Percentiles rank a stretch among this genome's conserved stretches.
Evolutionary conservation across 148 eudicot species (phyloP).

Genomic region (Gaultheria prostrata): DNA sequence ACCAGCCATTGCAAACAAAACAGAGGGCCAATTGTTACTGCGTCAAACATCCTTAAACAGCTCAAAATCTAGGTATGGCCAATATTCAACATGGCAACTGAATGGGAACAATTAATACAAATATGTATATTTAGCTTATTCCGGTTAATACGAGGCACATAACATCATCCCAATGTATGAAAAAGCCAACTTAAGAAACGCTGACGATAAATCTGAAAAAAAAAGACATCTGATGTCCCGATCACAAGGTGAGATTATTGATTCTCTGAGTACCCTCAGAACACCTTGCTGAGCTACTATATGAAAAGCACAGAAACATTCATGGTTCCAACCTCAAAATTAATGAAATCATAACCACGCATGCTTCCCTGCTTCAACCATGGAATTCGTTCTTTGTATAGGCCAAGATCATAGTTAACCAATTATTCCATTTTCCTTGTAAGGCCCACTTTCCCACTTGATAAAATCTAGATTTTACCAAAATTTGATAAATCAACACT

Average conservation of each 20-base stretch:
- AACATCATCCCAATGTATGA: background rate
- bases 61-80: constrained; percentile 12
- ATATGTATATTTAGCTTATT: background rate
- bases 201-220: background rate
- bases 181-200: constrained; percentile 4
- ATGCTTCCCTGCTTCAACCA: constrained; percentile 2
- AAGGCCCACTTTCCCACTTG: no score
- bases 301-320: background rate
- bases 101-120: background rate
- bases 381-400: background rate
- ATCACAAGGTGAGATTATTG: background rate
- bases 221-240: background rate
- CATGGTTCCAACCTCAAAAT: background rate
- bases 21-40: constrained; percentile 87
- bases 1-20: constrained; percentile 80
- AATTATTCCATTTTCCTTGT: background rate
- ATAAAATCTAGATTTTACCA: no score
- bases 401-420: background rate
- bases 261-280: background rate
- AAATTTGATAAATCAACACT: no score
- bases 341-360: background rate
- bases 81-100: background rate
- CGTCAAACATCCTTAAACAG: constrained; percentile 1
- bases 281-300: background rate
- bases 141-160: background rate